Evolutionary conservation across 371 early-diverging fungal genomes (phyloP).

Genomic region (Apophysomyces ossiformis): DNA sequence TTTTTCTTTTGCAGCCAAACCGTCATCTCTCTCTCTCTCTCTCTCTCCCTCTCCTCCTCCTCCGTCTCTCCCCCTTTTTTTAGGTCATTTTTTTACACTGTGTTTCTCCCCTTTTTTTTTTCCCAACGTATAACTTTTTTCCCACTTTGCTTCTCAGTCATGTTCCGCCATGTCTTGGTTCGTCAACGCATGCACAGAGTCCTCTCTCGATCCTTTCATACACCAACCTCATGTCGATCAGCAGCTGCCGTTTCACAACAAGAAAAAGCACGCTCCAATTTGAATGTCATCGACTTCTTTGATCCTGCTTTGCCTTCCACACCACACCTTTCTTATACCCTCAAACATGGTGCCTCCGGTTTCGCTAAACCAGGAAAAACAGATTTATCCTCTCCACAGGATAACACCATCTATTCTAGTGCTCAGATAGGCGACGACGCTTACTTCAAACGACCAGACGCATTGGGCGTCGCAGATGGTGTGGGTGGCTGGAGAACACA

Average conservation of each 20-base stretch:
- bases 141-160: neutral
- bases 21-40: neutral
- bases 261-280: conserved; percentile 32
- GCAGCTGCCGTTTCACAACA: conserved; percentile 33
- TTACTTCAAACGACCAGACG: conserved; percentile 76
- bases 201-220: neutral
- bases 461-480: conserved; percentile 85
- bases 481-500: conserved; percentile 82
- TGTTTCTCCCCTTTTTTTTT: no score
- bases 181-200: neutral
- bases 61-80: conserved; percentile 1
- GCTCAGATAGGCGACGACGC: conserved; percentile 85
- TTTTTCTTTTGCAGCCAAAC: conserved; percentile 2
- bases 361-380: conserved; percentile 68
- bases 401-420: conserved; percentile 79
- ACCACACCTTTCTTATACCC: conserved; percentile 51
- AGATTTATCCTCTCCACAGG: conserved; percentile 46
- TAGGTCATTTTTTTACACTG: neutral
- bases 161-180: conserved; percentile 5
- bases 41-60: neutral
- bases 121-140: neutral
- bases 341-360: conserved; percentile 79
- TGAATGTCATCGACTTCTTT: conserved; percentile 51
- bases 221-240: conserved; percentile 10
- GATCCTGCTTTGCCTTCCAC: conserved; percentile 42